Evolutionary conservation across 495 filamentous ascomycete species (phyloP), one percentile per base, ranked within the genome.

Genomic region (Aspergillus baeticus): DNA sequence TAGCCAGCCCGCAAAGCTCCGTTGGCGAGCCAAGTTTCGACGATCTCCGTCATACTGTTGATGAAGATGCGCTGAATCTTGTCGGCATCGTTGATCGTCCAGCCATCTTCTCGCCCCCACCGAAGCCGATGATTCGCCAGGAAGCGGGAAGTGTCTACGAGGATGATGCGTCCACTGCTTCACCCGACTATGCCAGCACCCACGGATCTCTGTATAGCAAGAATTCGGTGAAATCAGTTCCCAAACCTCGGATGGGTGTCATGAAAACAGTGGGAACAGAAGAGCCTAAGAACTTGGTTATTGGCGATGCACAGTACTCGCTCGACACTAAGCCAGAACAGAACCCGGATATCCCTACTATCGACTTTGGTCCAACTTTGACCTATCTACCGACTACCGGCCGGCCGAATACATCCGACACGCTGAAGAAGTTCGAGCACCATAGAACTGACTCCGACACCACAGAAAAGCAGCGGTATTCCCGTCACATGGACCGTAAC

Each of bases 311-410:
- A 53, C 80, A 69, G 51, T 88, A 86, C 52, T 63, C 72, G 23
- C 60, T 73, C 15, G 69, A 75, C 31, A 68, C 65, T 48, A 55
- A 41, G 37, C 59, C 48, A 37, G 62, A 64, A 29, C 47, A 63
- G 14, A 75, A 69, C 53, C 54, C 80, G 18, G 80, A 85, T 43
- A 88, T 95, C 53, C 90, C 91, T 2, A 71, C 74, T 8, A 81
- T 98, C 55, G 88, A 98, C 64, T 98, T 98, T 68, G 93, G 93
- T 0, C 90, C 84, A 15, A 97, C 93, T 2, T 70, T 83, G 66
- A 70, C 75, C 0, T 76, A 86, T 52, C 86, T 88, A 63, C 88
- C 88, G 44, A 67, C 69, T 38, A 72, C 73, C 20, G 59, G 72
- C 57, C 67, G 74, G 46, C 65, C 77, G n/a, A 69, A 56, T 36